Percentiles rank a stretch among this genome's conserved stretches.
Conservation (phyloP, 169 alveolate species). For the Eimeria praecox region DNA sequence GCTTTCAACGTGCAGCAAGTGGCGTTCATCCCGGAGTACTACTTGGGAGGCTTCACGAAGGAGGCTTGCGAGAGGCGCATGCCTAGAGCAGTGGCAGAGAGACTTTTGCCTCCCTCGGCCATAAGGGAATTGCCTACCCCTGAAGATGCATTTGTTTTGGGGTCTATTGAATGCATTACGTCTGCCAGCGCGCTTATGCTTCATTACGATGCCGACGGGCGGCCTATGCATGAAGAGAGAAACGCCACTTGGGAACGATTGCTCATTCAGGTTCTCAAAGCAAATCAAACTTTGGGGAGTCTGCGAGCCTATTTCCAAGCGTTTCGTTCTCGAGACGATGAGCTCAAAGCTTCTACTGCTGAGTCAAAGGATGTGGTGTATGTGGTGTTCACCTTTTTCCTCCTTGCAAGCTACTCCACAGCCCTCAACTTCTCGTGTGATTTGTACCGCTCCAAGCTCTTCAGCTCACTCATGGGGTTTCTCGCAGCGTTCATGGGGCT, state of each 20-base stretch:
- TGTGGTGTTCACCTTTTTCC: slow-evolving; percentile 87
- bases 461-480: slow-evolving; percentile 88
- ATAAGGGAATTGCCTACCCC: slow-evolving; percentile 57
- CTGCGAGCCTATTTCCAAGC: slow-evolving; percentile 86
- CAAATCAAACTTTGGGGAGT: slow-evolving; percentile 85
- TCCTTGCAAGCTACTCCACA: slow-evolving; percentile 86
- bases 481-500: slow-evolving; percentile 88
- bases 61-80: slow-evolving; percentile 84
- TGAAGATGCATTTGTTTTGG: slow-evolving; percentile 84
- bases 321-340: slow-evolving; percentile 87
- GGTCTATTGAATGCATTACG: slow-evolving; percentile 84
- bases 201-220: slow-evolving; percentile 85
- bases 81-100: slow-evolving; percentile 84
- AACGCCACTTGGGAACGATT: slow-evolving; percentile 87
- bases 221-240: slow-evolving; percentile 83
- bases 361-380: slow-evolving; percentile 85
- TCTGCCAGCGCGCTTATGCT: slow-evolving; percentile 85
- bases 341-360: slow-evolving; percentile 86
- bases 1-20: slow-evolving; percentile 86
- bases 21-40: slow-evolving; percentile 87
- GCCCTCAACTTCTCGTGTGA: slow-evolving; percentile 87
- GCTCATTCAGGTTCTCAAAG: slow-evolving; percentile 85
- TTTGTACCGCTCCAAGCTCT: slow-evolving; percentile 79
- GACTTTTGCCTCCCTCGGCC: slow-evolving; percentile 82
- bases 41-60: slow-evolving; percentile 84